A percentile compares a stretch with the other conserved stretches of the same genome.
Conservation (phyloP, 1,139 yeast genomes). For the Scheffersomyces lignicola region DNA sequence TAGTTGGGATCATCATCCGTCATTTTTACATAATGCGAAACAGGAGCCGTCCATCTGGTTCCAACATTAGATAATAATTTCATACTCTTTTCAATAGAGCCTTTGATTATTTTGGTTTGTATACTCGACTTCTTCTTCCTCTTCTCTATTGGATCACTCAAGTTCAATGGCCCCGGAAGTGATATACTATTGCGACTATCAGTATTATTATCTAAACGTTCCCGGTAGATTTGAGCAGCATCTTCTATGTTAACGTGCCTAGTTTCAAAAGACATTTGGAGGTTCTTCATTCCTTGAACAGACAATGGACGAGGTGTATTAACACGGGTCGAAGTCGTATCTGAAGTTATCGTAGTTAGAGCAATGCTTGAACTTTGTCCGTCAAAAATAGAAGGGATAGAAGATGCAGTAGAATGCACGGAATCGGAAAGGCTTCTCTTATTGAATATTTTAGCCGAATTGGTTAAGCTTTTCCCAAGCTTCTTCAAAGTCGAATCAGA, state of each 20-base stretch:
- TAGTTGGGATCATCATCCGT: slow-evolving; percentile 45
- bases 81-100: slow-evolving; percentile 27
- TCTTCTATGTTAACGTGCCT: slow-evolving; percentile 23
- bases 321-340: not conserved
- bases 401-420: slow-evolving; percentile 5
- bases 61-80: slow-evolving; percentile 39
- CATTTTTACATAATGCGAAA: slow-evolving; percentile 55
- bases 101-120: slow-evolving; percentile 12
- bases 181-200: slow-evolving; percentile 4
- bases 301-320: slow-evolving; percentile 32
- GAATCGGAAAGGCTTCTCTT: slow-evolving; percentile 2
- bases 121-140: slow-evolving; percentile 6
- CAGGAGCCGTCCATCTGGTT: slow-evolving; percentile 63
- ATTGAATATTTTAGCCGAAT: slow-evolving; percentile 19
- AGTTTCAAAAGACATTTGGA: slow-evolving; percentile 38
- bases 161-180: slow-evolving; percentile 25
- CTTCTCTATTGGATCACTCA: slow-evolving; percentile 29
- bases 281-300: slow-evolving; percentile 26
- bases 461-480: slow-evolving; percentile 19
- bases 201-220: slow-evolving; percentile 6
- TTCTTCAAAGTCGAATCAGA: slow-evolving; percentile 16
- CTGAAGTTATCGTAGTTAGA: not conserved
- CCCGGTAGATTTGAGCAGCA: slow-evolving; percentile 25
- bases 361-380: not conserved
- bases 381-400: slow-evolving; percentile 1